Evolutionary conservation across 768 basidiomycete genomes (phyloP).

Genomic region (Hebeloma cylindrosporum): DNA sequence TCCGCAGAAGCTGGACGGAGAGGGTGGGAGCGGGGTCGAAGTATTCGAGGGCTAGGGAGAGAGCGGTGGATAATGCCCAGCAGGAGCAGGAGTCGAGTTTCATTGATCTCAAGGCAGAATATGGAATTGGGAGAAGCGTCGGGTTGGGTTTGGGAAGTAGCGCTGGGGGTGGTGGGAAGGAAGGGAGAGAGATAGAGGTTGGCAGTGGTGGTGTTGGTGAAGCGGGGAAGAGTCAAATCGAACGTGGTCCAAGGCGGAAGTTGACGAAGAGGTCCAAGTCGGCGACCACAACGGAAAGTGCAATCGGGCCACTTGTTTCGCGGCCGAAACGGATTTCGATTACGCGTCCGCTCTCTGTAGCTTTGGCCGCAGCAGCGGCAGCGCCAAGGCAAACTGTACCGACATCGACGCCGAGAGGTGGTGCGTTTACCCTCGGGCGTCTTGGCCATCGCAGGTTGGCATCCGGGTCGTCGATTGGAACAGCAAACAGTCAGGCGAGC

Average conservation of each 20-base stretch:
- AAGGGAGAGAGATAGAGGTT: neutral
- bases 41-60: neutral
- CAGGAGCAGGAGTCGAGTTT: conserved; percentile 13
- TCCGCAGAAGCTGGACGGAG: neutral
- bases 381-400: too few species aligned
- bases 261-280: neutral
- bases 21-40: neutral
- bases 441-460: too few species aligned
- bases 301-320: too few species aligned
- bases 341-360: too few species aligned
- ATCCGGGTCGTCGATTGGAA: too few species aligned
- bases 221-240: neutral
- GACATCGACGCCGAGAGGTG: too few species aligned
- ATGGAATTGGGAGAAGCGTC: neutral
- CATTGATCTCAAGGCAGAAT: conserved; percentile 8
- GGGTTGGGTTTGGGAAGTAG: neutral
- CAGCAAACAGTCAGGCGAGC: too few species aligned
- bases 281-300: too few species aligned
- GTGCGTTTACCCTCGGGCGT: too few species aligned
- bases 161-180: conserved; percentile 1
- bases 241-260: neutral
- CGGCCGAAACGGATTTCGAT: too few species aligned
- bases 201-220: conserved; percentile 8
- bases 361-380: too few species aligned
- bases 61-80: conserved; percentile 3